Base-by-base conservation (phyloP, 1,284 basidiomycete genomes). In the Marasmius sp. region DNA sequence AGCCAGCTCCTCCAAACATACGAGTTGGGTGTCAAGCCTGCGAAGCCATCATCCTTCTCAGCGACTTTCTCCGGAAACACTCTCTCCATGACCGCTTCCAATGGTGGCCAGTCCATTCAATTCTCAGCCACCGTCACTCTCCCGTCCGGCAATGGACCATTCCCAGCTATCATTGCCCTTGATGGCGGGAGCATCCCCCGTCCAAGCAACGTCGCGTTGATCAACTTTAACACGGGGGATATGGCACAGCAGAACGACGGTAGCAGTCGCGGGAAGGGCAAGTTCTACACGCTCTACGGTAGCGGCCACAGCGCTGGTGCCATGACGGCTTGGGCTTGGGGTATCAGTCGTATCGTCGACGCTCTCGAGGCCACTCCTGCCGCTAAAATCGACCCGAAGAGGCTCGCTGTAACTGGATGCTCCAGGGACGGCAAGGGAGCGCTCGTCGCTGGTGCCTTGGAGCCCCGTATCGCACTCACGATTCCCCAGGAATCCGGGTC, bases 261-360 rank as follows among this genome's bases (percentile, higher is more conserved):
- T 6, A 70, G 69, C 43, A 83, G 80, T 69, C 79, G 83, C 33
- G 83, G 84, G 7, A 67, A 75, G 50, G 84, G 85, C 45, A 78
- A 80, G 61, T 86, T 86, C 76, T 85, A 79, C 74, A 73, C 76
- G 47, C 74, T 85, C 33, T 85, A 79, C 68, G 84, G 83, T 20
- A 69, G 66, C 55, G 68, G 66, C 62, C 75, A 77, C 52, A 78
- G 75, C 37, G 83, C 83, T 2, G 73, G 74, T 61, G 81, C 83
- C 10, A 80, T 85, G 79, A 82, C 75, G 9, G 83, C 84, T 0
- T 85, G 84, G 84, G 78, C 79, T 1, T 85, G 84, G 83, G 83
- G 79, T 61, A 79, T 84, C 57, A 77, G 77, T 62, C 80, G 83
- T 48, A 79, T 85, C 69, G 82, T 85, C 67, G 84, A 85, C 66